phyloP scores from a whole-genome alignment of 2,329 filamentous ascomycete genomes.

The Lachnellula cervina region DNA sequence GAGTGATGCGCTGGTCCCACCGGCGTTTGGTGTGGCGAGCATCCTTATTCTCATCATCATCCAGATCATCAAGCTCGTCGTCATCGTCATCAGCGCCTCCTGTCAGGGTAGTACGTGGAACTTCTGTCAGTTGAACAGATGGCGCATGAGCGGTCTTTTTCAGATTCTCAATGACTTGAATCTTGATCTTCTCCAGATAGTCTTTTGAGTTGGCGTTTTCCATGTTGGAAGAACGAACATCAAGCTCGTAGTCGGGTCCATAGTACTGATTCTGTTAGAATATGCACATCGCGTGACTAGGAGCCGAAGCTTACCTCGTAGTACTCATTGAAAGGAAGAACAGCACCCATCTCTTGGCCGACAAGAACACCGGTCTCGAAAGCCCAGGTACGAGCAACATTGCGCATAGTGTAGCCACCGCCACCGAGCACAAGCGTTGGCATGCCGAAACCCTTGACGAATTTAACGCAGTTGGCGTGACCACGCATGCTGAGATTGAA shows the following conservation, averaged over 20 bases:
- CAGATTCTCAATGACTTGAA: constrained; percentile 78
- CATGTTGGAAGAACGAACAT: constrained; percentile 82
- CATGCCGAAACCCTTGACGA: constrained; percentile 77
- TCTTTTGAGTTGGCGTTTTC: constrained; percentile 85
- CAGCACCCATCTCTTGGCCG: constrained; percentile 71
- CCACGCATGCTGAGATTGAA: constrained; percentile 98
- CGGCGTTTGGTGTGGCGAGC: constrained; percentile 73
- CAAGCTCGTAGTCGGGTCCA: constrained; percentile 82
- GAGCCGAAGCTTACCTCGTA: constrained; percentile 62
- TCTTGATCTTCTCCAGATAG: constrained; percentile 77
- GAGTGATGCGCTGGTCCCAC: constrained; percentile 73
- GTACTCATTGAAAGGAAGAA: constrained; percentile 95
- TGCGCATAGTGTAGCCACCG: constrained; percentile 94
- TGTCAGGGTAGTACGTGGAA: constrained; percentile 56
- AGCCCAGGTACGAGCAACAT: constrained; percentile 94
- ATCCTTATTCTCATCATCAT: constrained; percentile 84
- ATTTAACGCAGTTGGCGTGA: constrained; percentile 90
- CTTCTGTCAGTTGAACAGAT: constrained; percentile 85
- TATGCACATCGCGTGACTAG: constrained; percentile 36
- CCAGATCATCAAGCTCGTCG: constrained; percentile 61
- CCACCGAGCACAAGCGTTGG: constrained; percentile 92
- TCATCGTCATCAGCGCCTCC: constrained; percentile 64
- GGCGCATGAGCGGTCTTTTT: constrained; percentile 80
- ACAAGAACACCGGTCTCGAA: constrained; percentile 92
- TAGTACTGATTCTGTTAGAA: constrained; percentile 61